These are phyloP conservation scores for Ascosphaera pollenicola DNA, from an alignment of 2,329 filamentous ascomycete genomes.

Conservation along the genomic window DNA sequence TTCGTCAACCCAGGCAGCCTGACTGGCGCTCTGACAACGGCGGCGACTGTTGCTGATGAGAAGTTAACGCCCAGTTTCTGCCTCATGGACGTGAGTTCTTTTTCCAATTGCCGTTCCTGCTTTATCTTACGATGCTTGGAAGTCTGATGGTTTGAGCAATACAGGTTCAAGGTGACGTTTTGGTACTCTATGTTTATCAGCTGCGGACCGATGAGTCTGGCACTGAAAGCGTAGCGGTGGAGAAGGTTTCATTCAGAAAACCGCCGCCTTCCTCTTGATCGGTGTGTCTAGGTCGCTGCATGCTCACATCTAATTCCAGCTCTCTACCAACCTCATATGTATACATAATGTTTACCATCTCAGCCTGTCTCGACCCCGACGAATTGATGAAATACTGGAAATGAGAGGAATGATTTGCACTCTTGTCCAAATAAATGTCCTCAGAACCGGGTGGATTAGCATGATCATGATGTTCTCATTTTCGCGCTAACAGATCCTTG, in stretches of 20 bases:
- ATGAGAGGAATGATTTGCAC: too few relatives aligned
- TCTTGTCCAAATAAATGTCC: too few relatives aligned
- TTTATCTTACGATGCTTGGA: neutral
- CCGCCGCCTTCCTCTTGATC: slow-evolving; percentile 25
- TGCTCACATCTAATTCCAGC: neutral
- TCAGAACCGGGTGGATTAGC: too few relatives aligned
- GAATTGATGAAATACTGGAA: too few relatives aligned
- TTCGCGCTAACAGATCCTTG: too few relatives aligned
- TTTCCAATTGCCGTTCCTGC: neutral
- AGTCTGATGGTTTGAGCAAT: slow-evolving; percentile 5
- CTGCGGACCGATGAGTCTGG: slow-evolving; percentile 56
- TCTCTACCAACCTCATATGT: neutral
- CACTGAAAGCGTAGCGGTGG: slow-evolving; percentile 57
- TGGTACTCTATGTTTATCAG: slow-evolving; percentile 90
- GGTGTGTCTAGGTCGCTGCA: neutral
- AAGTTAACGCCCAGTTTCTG: slow-evolving; percentile 82
- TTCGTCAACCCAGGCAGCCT: slow-evolving; percentile 49
- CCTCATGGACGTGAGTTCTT: slow-evolving; percentile 72
- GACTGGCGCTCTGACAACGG: slow-evolving; percentile 41
- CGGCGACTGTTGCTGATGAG: slow-evolving; percentile 40
- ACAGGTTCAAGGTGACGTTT: slow-evolving; percentile 84
- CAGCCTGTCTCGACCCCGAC: too few relatives aligned
- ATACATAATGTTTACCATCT: neutral
- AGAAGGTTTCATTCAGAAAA: slow-evolving; percentile 74
- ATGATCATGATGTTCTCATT: too few relatives aligned